Evolutionary conservation across 768 basidiomycete species (phyloP).

Genomic region (Xerocomellus dryophilus): DNA sequence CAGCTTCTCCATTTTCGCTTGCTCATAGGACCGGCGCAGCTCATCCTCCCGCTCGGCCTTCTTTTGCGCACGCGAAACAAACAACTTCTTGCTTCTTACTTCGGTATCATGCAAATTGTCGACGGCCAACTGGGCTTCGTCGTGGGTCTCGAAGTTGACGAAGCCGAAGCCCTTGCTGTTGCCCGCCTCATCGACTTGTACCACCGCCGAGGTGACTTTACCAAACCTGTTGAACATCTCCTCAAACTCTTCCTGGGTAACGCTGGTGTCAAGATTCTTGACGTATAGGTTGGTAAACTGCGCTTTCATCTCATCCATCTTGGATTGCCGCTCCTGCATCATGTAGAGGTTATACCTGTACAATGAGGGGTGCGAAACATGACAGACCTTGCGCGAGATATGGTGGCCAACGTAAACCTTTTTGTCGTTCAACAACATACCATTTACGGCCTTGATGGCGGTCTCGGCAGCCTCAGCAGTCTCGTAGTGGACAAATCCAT

Average conservation of each 20-base stretch:
- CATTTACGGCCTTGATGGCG: conserved; percentile 98
- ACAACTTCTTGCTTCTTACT: conserved; percentile 82
- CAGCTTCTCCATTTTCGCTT: conserved; percentile 94
- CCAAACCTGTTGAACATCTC: conserved; percentile 77
- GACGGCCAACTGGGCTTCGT: conserved; percentile 87
- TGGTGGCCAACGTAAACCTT: conserved; percentile 99
- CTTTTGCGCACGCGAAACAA: conserved; percentile 96
- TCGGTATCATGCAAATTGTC: conserved; percentile 87
- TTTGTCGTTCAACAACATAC: conserved; percentile 99
- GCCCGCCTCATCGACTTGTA: conserved; percentile 82
- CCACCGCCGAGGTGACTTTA: conserved; percentile 81
- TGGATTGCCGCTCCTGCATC: conserved; percentile 92
- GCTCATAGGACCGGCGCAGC: conserved; percentile 88
- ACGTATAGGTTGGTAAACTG: conserved; percentile 98
- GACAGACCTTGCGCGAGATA: conserved; percentile 86
- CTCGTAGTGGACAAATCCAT: conserved; percentile 99
- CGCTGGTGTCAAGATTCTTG: conserved; percentile 91
- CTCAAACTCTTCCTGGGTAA: conserved; percentile 83
- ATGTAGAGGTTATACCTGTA: background rate
- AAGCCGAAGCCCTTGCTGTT: conserved; percentile 98
- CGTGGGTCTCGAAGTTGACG: conserved; percentile 93
- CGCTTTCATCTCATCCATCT: conserved; percentile 95
- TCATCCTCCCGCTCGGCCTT: conserved; percentile 98
- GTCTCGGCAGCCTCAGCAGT: conserved; percentile 93
- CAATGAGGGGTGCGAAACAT: too few relatives aligned